Evolutionary conservation across 306 rosid species (phyloP).

Genomic region (Vigna radiata): DNA sequence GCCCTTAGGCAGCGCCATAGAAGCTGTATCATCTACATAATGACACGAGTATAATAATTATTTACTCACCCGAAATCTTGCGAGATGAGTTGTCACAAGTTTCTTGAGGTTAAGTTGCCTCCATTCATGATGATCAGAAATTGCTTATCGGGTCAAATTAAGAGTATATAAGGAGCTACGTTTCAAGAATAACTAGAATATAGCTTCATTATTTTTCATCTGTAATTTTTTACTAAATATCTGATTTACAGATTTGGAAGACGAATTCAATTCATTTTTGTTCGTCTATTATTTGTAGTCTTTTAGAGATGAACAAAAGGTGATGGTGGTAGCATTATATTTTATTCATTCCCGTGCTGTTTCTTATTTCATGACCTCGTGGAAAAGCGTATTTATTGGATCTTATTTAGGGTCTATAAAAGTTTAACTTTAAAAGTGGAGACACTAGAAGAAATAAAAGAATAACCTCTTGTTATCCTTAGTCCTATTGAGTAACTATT

Average conservation of each 20-base stretch:
- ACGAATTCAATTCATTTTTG: constrained; percentile 39
- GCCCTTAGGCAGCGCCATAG: constrained; percentile 99
- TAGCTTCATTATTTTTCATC: constrained; percentile 42
- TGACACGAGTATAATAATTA: constrained; percentile 52
- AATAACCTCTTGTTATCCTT: no score
- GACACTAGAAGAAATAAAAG: not conserved
- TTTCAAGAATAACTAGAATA: constrained; percentile 41
- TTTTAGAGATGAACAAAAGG: constrained; percentile 31
- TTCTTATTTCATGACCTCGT: not conserved
- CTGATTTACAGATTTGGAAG: constrained; percentile 4
- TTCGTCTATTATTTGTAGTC: constrained; percentile 31
- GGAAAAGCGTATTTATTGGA: not conserved
- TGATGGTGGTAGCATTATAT: not conserved
- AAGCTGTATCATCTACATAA: constrained; percentile 81
- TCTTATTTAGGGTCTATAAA: not conserved
- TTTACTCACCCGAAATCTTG: constrained; percentile 26
- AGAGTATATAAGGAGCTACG: constrained; percentile 10
- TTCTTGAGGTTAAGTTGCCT: constrained; percentile 27
- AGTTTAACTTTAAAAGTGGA: not conserved
- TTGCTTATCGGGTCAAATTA: constrained; percentile 21
- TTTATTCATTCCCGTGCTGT: not conserved
- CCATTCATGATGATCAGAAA: constrained; percentile 36
- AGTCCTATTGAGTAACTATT: no score
- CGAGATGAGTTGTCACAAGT: constrained; percentile 6
- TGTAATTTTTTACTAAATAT: constrained; percentile 36